Evolutionary conservation across 345 rosid genomes (phyloP).

Genomic region (Noccaea caerulescens): DNA sequence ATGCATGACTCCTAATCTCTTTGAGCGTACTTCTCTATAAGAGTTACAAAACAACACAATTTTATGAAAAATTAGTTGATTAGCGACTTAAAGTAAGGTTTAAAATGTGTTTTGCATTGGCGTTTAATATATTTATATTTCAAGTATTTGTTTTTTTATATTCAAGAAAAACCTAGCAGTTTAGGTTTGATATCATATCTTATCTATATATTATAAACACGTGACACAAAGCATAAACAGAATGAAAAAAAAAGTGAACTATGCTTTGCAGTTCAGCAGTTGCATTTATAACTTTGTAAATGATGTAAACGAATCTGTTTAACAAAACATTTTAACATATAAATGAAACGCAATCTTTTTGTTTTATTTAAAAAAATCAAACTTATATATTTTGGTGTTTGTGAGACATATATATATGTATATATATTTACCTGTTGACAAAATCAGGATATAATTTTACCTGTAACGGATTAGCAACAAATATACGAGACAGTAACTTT

Average conservation of each 20-base stretch:
- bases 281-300: neutral
- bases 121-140: neutral
- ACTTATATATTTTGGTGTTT: too few species aligned
- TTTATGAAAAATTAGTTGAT: neutral
- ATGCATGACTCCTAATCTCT: slow-evolving; percentile 68
- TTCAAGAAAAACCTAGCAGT: neutral
- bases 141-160: neutral
- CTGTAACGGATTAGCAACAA: slow-evolving; percentile 79
- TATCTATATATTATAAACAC: too few species aligned
- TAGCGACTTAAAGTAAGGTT: neutral
- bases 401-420: too few species aligned
- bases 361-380: slow-evolving; percentile 4
- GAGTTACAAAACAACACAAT: neutral
- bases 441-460: slow-evolving; percentile 36
- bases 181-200: neutral
- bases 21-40: slow-evolving; percentile 63
- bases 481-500: slow-evolving; percentile 72
- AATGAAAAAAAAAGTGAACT: too few species aligned
- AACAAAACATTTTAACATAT: too few species aligned
- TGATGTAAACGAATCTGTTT: neutral
- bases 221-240: neutral
- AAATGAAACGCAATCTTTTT: neutral
- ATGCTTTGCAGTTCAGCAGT: neutral
- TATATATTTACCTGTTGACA: neutral
- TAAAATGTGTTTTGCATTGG: neutral